Percentiles rank a stretch among this genome's conserved stretches.
These are phyloP conservation scores for Plectosphaerella sp. DNA, from an alignment of 2,329 filamentous ascomycete species.

Conservation along the genomic window DNA sequence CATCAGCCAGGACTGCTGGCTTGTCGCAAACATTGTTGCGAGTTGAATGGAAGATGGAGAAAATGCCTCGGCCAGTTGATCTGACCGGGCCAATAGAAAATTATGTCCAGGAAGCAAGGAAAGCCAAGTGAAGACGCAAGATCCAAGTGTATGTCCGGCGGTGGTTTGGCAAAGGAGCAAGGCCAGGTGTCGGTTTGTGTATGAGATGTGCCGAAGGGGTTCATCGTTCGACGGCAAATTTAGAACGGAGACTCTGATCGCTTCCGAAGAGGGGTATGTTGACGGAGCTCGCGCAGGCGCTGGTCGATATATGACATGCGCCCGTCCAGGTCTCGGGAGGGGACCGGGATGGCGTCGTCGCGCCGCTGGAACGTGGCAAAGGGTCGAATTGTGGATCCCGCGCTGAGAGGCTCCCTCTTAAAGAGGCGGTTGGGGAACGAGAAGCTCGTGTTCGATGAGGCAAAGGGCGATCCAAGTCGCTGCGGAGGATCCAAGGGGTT, in stretches of 20 bases:
- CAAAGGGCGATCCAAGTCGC: slow-evolving; percentile 57
- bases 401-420: slow-evolving; percentile 39
- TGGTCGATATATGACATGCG: slow-evolving; percentile 56
- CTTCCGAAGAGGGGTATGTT: slow-evolving; percentile 32
- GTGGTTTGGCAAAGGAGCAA: too few relatives aligned
- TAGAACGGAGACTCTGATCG: slow-evolving; percentile 48
- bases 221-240: slow-evolving; percentile 9
- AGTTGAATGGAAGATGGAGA: too few relatives aligned
- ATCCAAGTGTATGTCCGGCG: slow-evolving; percentile 1
- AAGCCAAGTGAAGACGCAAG: slow-evolving; percentile 6
- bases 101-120: slow-evolving; percentile 1
- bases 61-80: too few relatives aligned
- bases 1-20: too few relatives aligned
- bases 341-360: slow-evolving; percentile 24
- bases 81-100: background rate
- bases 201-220: background rate
- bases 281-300: slow-evolving; percentile 50
- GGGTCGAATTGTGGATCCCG: slow-evolving; percentile 40
- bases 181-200: background rate
- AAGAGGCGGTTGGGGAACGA: slow-evolving; percentile 58
- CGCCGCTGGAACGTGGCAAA: slow-evolving; percentile 55
- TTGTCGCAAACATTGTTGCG: too few relatives aligned
- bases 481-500: slow-evolving; percentile 32
- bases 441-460: slow-evolving; percentile 42
- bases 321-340: slow-evolving; percentile 40